Evolutionary conservation across 2,329 filamentous ascomycete genomes (phyloP), one percentile per base, ranked within the genome.

Genomic region (Ceratocystis harringtonii): DNA sequence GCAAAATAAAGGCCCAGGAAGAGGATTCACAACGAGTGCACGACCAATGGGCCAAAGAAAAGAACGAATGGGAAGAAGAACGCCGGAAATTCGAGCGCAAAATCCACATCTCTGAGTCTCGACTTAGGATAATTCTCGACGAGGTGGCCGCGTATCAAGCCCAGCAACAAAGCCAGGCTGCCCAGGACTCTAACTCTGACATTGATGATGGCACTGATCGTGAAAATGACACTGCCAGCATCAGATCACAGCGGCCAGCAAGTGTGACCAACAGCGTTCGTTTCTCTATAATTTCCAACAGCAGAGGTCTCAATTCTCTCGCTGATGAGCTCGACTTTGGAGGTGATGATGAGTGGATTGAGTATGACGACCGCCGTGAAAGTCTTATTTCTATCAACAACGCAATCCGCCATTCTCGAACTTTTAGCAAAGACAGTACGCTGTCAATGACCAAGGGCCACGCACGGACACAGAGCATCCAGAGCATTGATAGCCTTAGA

Each of bases 281-380:
- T 36, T 89, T 87, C 72, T 95, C 91, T 1, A 76, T 87, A 28
- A 78, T 88, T 68, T 85, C 80, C 68, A 81, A 80, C 3, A 74
- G 77, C 8, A 75, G 77, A 22, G 87, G 86, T 71, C 72, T 77
- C 3, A 85, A 90, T 67, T 95, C 88, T 68, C 79, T 99, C 50
- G 94, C 94, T 0, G 92, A 97, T 70, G 94, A 99, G 76, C 81
- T 99, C 65, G 86, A 89, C 68, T 88, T 96, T 68, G 89, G 92
- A 66, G 88, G 89, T 68, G 89, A 92, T 65, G 89, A 92, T 41
- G 65, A 84, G 65, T 78, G 88, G 68, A 87, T 88, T 44, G 86
- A 92, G 68, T 81, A 86, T 57, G 87, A 90, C 62, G 85, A 86
- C 1, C 83, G 85, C 45, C 57, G 63, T 15, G 82, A 86, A 65